Evolutionary conservation across 352 stramenopile genomes (phyloP), one percentile per base, ranked within the genome.

Genomic region (Blastocystis sp.): DNA sequence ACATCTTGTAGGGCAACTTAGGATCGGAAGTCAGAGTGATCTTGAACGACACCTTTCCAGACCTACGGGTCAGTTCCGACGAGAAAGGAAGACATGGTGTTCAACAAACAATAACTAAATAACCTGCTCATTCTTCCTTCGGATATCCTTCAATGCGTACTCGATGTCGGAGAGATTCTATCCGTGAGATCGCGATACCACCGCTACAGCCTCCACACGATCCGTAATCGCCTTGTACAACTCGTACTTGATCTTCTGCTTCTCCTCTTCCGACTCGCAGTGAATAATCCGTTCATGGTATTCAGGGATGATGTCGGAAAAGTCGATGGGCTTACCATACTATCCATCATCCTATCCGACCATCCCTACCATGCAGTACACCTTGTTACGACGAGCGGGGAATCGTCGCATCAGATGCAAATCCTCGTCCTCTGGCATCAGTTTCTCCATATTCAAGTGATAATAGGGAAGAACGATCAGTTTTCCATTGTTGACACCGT

Each of bases 21-120:
- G 91, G 91, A 88, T 94, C 91, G n/a, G 91, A 94, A 49, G 91
- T 92, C 36, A 94, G 89, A 49, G 90, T 94, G 57, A 94, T 90
- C 87, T 93, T 93, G 87, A 94, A 94, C 46, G 90, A 92, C 42
- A 94, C 91, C 88, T 93, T 94, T 77, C 61, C 75, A 16, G 76
- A 87, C 87, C 87, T 89, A 64, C 36, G 16, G 4, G 9, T 29
- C 21, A 34, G 46, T 18, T 42, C 1, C 1, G 59, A 36, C 69
- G 21, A 67, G 29, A 77, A 57, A 61, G 29, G 21, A 77, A 71
- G n/a, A 14, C n/a, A 14, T 11, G 11, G 24, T 18, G n/a, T 71
- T 56, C n/a, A 77, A 77, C 65, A 77, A 77, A 77, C 65, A 77
- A 56, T 24, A 34, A 76, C 53, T 65, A 81, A 81, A 63, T 34